A percentile compares a stretch with the other conserved stretches of the same genome.
Evolutionary conservation across 2,329 filamentous ascomycete genomes (phyloP).

Genomic region (Colletotrichum somersetense): DNA sequence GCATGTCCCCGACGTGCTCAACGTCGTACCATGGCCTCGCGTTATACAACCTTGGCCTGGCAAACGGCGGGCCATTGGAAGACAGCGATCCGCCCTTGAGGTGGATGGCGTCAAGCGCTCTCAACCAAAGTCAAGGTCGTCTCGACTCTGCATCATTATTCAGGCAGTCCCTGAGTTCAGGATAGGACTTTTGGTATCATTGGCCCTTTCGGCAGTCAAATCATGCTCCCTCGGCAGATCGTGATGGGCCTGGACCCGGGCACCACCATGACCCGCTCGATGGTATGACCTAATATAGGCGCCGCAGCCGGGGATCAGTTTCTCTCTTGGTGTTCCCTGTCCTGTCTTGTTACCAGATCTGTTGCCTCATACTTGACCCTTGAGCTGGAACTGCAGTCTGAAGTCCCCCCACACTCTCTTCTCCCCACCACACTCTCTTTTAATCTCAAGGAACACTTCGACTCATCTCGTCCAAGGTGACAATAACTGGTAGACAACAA

Average conservation of each 20-base stretch:
- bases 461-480: slow-evolving; percentile 15
- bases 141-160: slow-evolving; percentile 39
- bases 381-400: slow-evolving; percentile 16
- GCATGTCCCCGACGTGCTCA: background rate
- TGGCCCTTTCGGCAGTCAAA: slow-evolving; percentile 6
- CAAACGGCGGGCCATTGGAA: background rate
- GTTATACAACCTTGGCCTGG: background rate
- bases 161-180: slow-evolving; percentile 8
- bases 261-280: background rate
- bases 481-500: slow-evolving; percentile 1
- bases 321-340: background rate
- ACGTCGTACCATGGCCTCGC: slow-evolving; percentile 17
- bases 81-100: background rate
- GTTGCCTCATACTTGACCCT: slow-evolving; percentile 9
- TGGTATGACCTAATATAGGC: slow-evolving; percentile 17
- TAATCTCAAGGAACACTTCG: slow-evolving; percentile 15
- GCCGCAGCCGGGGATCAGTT: background rate
- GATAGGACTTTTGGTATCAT: slow-evolving; percentile 1
- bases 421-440: slow-evolving; percentile 31
- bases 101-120: background rate
- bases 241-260: background rate
- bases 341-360: background rate
- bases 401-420: slow-evolving; percentile 19
- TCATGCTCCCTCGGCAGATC: background rate
- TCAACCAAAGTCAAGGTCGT: slow-evolving; percentile 19